Base-by-base conservation (phyloP, 2,329 filamentous ascomycete species). In the Aspergillus tamarii region DNA sequence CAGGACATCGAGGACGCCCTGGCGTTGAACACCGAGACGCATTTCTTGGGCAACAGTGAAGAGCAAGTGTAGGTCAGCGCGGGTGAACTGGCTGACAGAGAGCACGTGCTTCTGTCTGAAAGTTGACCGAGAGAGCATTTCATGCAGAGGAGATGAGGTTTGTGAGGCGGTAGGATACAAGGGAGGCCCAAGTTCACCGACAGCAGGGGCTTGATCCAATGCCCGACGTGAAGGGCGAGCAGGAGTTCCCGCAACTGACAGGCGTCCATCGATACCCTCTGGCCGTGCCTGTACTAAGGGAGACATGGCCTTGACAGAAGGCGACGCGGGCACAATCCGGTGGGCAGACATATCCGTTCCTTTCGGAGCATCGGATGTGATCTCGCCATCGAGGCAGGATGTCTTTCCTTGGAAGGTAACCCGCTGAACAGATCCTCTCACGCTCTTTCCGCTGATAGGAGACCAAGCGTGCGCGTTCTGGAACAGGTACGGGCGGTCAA, bases 31-130 rank as follows among this genome's bases (percentile, higher is more conserved):
- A 60, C 93, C 94, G 21, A 97, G 87, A 34, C 94, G 91, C 94
- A 99, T 98, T 82, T 99, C 95, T 78, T 97, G 93, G 1, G 95
- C 95, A 57, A 99, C 91, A 9, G 94, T 96, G 84, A 99, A 98
- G 56, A 99, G 88, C 65, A 96, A 82, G 78, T 98, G 95, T 57
- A 99, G 85, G 73, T 99, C 94, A 21, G 91, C 86, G 54, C 94
- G 90, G 56, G 84, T 89, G 83, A 97, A 97, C 76, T 97, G 91
- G 75, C 91, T 91, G 69, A 99, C 95, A 0, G 94, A 97, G 55
- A 97, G 84, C 54, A 99, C 91, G 74, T 97, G 92, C 68, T 92
- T 88, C 72, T 92, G 89, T 81, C 94, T 96, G 85, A 98, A 97
- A 0, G 90, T 87, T 3, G 94, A 97, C 60, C 87, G 88, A 32